Conservation (phyloP, 1,284 basidiomycete species). For the Schizophyllum amplum region DNA sequence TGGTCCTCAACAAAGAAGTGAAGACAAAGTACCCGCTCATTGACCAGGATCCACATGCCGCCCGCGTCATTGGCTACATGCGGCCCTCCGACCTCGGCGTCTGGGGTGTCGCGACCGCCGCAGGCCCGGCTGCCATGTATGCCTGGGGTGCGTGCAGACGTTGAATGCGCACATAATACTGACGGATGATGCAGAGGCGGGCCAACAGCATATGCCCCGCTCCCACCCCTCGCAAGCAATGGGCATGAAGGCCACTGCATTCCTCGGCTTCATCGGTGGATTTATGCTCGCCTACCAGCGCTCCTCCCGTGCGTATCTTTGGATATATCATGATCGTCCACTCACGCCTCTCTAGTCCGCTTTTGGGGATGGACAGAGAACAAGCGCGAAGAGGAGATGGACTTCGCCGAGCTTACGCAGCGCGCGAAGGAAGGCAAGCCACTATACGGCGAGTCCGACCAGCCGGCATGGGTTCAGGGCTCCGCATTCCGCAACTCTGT, state of each 20-base stretch:
- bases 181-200: conserved; percentile 27
- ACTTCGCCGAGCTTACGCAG: conserved; percentile 70
- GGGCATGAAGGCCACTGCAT: conserved; percentile 22
- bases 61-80: conserved; percentile 86
- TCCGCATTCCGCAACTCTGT: conserved; percentile 86
- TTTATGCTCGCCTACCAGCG: conserved; percentile 94
- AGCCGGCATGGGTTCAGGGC: conserved; percentile 85
- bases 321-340: conserved; percentile 7
- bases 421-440: conserved; percentile 70
- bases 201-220: conserved; percentile 26
- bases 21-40: conserved; percentile 77
- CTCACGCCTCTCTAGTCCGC: conserved; percentile 50
- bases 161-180: background rate
- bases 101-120: conserved; percentile 79
- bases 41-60: conserved; percentile 89
- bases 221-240: conserved; percentile 11
- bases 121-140: conserved; percentile 70
- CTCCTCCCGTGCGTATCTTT: conserved; percentile 67
- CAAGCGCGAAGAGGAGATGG: conserved; percentile 69
- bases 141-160: conserved; percentile 69
- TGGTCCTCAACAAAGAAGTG: conserved; percentile 41
- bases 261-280: conserved; percentile 77
- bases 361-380: conserved; percentile 99
- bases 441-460: conserved; percentile 75
- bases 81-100: conserved; percentile 81